Conservation (phyloP, 139 green algal genomes). For the Chlorella sp. region DNA sequence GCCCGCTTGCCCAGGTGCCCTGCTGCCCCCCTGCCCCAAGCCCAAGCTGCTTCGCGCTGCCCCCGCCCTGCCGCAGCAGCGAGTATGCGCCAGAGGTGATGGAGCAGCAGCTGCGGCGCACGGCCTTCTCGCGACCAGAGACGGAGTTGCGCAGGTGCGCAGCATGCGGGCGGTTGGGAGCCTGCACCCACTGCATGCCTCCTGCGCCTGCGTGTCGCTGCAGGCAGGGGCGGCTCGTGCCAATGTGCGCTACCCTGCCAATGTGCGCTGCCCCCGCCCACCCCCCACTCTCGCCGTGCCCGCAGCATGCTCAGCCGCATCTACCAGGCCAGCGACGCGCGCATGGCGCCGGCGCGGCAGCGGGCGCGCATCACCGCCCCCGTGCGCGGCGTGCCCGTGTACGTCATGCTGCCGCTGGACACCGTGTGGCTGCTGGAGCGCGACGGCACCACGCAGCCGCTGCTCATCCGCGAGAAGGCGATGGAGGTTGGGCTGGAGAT, state of each 20-base stretch:
- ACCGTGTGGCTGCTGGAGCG: slow-evolving; percentile 94
- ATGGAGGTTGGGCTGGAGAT: slow-evolving; percentile 85
- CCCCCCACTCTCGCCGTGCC: neutral
- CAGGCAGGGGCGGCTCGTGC: neutral
- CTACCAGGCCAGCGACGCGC: slow-evolving; percentile 29
- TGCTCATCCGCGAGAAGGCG: slow-evolving; percentile 86
- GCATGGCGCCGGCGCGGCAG: slow-evolving; percentile 15
- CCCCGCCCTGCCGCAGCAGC: too few relatives aligned
- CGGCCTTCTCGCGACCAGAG: slow-evolving; percentile 7
- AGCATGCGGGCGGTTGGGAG: neutral
- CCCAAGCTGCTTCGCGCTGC: too few relatives aligned
- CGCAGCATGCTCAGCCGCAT: slow-evolving; percentile 35
- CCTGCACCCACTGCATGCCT: neutral
- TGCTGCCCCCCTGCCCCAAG: too few relatives aligned
- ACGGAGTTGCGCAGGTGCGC: slow-evolving; percentile 14
- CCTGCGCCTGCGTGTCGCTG: neutral
- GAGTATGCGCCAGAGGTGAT: too few relatives aligned
- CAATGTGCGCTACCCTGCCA: too few relatives aligned
- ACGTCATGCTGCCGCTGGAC: slow-evolving; percentile 99
- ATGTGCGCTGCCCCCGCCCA: neutral
- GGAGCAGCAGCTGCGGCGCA: neutral
- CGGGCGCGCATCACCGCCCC: slow-evolving; percentile 20
- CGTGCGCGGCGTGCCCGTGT: slow-evolving; percentile 81
- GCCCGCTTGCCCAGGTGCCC: too few relatives aligned
- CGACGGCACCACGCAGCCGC: slow-evolving; percentile 29